Percentiles rank a stretch among this genome's conserved stretches.
These are phyloP conservation scores for Neurospora tetrasperma DNA, from an alignment of 495 filamentous ascomycete species.

Conservation along the genomic window DNA sequence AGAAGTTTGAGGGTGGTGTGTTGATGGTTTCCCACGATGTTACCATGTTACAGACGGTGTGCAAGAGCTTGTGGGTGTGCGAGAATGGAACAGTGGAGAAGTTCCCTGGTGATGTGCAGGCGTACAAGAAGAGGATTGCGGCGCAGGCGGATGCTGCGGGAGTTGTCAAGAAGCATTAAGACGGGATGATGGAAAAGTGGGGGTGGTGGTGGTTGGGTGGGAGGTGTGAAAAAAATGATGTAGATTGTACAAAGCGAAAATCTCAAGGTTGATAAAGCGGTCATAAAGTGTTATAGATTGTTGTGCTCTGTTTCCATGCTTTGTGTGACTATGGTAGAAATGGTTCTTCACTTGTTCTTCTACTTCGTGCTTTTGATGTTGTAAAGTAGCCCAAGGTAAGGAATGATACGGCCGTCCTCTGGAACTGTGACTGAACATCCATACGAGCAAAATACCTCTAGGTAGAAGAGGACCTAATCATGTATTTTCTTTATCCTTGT, in stretches of 20 bases:
- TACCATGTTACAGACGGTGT: constrained; percentile 92
- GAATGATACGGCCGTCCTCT: neutral
- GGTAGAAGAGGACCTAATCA: no score
- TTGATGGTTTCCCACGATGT: constrained; percentile 99
- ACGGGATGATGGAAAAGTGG: neutral
- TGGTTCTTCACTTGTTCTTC: neutral
- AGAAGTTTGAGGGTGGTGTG: constrained; percentile 84
- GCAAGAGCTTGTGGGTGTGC: constrained; percentile 91
- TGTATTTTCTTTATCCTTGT: no score
- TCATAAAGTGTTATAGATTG: neutral
- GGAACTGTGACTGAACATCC: neutral
- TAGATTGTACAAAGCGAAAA: neutral
- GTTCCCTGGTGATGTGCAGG: constrained; percentile 89
- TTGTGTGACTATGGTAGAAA: neutral
- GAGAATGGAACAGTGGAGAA: constrained; percentile 92
- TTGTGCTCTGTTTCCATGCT: neutral
- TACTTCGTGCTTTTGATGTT: neutral
- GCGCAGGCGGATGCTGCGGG: constrained; percentile 82
- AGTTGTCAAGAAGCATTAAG: constrained; percentile 54
- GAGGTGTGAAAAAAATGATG: neutral
- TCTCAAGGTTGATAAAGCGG: neutral
- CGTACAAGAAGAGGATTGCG: constrained; percentile 93
- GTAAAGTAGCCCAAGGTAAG: neutral
- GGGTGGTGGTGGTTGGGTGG: neutral
- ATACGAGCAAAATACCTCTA: no score